These are phyloP conservation scores for Metschnikowia noctiluminum DNA, from an alignment of 805 yeast species.

Conservation along the genomic window DNA sequence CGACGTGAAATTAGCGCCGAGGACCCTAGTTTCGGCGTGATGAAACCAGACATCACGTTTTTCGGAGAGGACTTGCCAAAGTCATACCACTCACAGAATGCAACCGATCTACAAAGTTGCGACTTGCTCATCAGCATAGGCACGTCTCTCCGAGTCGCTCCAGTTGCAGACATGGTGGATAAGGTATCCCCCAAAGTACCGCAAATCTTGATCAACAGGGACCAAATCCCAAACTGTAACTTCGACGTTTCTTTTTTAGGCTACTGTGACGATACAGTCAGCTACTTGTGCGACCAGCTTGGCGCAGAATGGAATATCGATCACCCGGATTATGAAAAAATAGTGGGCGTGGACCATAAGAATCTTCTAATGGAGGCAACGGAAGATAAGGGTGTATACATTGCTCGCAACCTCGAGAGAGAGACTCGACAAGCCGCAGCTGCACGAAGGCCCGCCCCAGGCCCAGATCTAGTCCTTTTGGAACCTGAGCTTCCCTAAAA, in stretches of 20 bases:
- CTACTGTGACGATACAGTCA: conserved; percentile 77
- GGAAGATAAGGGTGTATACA: conserved; percentile 4
- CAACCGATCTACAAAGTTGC: conserved; percentile 61
- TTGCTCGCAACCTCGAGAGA: conserved; percentile 6
- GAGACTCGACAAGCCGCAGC: conserved; percentile 1
- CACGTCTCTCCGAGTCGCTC: conserved; percentile 88
- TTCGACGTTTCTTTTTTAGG: conserved; percentile 80
- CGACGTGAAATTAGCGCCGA: conserved; percentile 28
- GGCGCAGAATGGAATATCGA: conserved; percentile 33
- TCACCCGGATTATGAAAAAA: conserved; percentile 24
- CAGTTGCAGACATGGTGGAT: conserved; percentile 85
- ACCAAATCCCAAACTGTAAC: conserved; percentile 69
- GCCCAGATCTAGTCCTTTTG: conserved; percentile 16
- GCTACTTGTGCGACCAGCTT: conserved; percentile 44
- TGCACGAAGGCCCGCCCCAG: conserved; percentile 4
- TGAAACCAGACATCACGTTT: conserved; percentile 91
- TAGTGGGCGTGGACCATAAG: conserved; percentile 11
- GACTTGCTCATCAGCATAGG: conserved; percentile 85
- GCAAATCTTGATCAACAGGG: conserved; percentile 74
- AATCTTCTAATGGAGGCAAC: conserved; percentile 1
- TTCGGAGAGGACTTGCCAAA: conserved; percentile 83
- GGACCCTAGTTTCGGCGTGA: conserved; percentile 62
- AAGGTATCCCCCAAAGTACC: conserved; percentile 71
- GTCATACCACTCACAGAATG: conserved; percentile 56
- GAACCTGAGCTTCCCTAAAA: conserved; percentile 10